Conservation (phyloP, 225 moss, liverwort and hornwort genomes). For the Climacium dendroides region DNA sequence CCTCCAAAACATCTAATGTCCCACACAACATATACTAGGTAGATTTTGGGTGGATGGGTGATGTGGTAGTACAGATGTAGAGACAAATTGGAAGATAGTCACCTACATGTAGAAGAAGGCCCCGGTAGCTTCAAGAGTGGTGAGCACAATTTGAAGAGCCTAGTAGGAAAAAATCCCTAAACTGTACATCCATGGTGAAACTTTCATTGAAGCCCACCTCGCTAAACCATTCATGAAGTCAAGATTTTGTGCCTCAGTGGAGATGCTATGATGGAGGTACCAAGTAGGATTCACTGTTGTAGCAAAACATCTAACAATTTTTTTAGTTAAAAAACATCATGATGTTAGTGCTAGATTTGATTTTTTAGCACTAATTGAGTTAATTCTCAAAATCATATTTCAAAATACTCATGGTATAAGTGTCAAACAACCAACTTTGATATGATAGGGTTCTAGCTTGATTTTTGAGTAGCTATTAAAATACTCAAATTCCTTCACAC, state of each 20-base stretch:
- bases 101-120: background rate
- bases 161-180: no score
- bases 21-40: no score
- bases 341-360: background rate
- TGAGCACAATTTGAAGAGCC: background rate
- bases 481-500: background rate
- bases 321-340: background rate
- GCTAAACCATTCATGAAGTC: no score
- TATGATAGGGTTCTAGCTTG: background rate
- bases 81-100: background rate
- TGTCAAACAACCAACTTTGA: background rate
- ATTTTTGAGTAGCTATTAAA: background rate
- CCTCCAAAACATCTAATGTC: no score
- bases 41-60: accelerated
- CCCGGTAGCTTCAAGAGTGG: accelerated
- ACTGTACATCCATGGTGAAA: accelerated
- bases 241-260: accelerated
- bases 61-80: accelerated
- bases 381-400: background rate
- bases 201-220: accelerated
- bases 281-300: background rate
- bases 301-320: background rate
- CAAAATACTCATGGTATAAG: background rate
- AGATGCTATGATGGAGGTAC: background rate
- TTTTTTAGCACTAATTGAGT: background rate